These are phyloP conservation scores for Russula vinacea DNA, from an alignment of 768 basidiomycete genomes.

Conservation along the genomic window DNA sequence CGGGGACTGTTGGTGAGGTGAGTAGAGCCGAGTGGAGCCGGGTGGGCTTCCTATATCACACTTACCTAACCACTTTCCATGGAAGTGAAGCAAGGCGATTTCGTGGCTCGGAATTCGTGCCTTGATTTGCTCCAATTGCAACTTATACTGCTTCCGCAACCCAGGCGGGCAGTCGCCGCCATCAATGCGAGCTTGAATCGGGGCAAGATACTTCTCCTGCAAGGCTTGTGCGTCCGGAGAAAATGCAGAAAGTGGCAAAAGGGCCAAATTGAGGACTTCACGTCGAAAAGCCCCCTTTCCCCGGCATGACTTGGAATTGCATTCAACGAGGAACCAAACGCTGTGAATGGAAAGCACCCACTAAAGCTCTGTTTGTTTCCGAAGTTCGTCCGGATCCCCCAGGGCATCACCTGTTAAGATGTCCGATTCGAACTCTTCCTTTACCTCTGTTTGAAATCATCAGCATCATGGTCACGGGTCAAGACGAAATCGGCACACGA, in stretches of 20 bases:
- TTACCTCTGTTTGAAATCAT: slow-evolving; percentile 11
- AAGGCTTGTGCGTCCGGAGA: slow-evolving; percentile 3
- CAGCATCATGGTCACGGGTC: neutral
- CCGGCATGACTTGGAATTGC: neutral
- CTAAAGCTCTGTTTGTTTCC: too few relatives aligned
- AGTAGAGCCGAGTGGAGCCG: neutral
- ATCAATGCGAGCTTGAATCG: slow-evolving; percentile 8
- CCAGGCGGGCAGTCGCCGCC: slow-evolving; percentile 11
- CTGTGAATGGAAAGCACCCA: too few relatives aligned
- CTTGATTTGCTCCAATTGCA: slow-evolving; percentile 23
- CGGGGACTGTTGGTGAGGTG: slow-evolving; percentile 14
- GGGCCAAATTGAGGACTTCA: slow-evolving; percentile 3
- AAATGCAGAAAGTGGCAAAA: slow-evolving; percentile 11
- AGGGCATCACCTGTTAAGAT: neutral
- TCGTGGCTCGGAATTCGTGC: slow-evolving; percentile 19
- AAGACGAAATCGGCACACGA: slow-evolving; percentile 5
- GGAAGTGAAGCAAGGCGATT: neutral
- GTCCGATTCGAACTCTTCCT: slow-evolving; percentile 14
- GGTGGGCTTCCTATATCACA: neutral
- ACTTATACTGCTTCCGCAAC: slow-evolving; percentile 22
- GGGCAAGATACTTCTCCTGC: slow-evolving; percentile 12
- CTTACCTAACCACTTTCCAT: slow-evolving; percentile 1
- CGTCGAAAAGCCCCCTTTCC: slow-evolving; percentile 7
- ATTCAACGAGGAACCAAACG: too few relatives aligned
- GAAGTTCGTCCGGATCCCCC: too few relatives aligned